Percentiles rank a stretch among this genome's conserved stretches.
Conservation (phyloP, 2,329 filamentous ascomycete species). For the Truncatella angustata region DNA sequence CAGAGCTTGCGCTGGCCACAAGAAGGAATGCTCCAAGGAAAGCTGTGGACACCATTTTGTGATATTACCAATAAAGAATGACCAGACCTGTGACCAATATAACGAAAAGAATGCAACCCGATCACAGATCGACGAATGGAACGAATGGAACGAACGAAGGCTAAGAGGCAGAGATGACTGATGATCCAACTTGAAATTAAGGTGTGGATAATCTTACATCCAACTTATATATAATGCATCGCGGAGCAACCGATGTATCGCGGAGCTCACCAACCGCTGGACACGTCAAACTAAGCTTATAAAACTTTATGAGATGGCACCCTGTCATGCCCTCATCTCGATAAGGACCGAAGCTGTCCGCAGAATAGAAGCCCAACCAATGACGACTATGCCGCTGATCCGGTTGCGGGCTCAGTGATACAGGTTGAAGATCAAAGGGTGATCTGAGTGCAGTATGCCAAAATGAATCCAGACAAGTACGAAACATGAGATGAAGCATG, state of each 20-base stretch:
- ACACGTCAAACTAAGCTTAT: no score
- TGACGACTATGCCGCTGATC: no score
- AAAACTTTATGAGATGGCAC: no score
- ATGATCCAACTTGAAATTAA: no score
- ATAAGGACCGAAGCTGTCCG: background rate
- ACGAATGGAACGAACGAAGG: background rate
- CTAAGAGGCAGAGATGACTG: background rate
- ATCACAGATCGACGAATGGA: conserved; percentile 7
- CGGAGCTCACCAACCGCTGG: no score
- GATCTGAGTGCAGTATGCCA: background rate
- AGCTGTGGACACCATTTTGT: conserved; percentile 31
- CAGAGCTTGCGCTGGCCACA: conserved; percentile 27
- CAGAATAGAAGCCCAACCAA: no score
- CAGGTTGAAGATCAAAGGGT: conserved; percentile 1
- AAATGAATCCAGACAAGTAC: conserved; percentile 1
- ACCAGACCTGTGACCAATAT: conserved; percentile 1
- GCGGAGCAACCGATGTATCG: no score
- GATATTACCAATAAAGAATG: conserved; percentile 4
- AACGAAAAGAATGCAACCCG: conserved; percentile 7
- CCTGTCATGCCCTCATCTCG: no score
- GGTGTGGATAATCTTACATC: no score
- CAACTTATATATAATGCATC: conserved; percentile 1
- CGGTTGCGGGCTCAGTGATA: no score
- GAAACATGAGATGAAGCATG: conserved; percentile 10
- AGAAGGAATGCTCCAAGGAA: conserved; percentile 30